Evolutionary conservation across 257 asterid genomes (phyloP).

Genomic region (Leonotis leonurus): DNA sequence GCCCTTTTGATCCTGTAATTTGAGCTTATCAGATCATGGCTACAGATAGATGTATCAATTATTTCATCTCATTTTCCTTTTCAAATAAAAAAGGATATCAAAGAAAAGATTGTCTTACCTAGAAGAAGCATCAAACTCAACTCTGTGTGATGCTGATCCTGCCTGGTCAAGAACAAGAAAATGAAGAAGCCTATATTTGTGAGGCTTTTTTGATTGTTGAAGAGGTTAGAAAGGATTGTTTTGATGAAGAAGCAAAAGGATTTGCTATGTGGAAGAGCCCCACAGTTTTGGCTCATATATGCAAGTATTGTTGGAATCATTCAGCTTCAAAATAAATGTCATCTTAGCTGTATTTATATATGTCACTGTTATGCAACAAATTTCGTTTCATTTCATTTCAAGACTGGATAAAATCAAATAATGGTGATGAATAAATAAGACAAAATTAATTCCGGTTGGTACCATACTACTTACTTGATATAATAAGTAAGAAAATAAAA

Average conservation of each 20-base stretch:
- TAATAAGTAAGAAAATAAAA: not conserved
- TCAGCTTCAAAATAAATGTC: conserved; percentile 11
- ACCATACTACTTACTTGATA: not conserved
- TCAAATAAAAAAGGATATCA: not conserved
- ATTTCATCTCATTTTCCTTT: not conserved
- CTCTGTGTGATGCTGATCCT: not conserved
- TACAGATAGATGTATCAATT: not conserved
- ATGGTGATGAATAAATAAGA: not conserved
- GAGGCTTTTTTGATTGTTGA: not conserved
- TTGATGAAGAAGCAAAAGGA: conserved; percentile 3
- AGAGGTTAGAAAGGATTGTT: not conserved
- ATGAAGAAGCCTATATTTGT: not conserved
- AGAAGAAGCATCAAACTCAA: conserved; percentile 6
- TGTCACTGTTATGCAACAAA: not conserved
- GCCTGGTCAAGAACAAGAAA: not conserved
- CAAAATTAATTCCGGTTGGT: not conserved
- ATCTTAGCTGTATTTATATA: conserved; percentile 22
- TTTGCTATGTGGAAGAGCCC: conserved; percentile 15
- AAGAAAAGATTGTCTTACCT: not conserved
- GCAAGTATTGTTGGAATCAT: conserved; percentile 15
- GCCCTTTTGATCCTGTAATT: not conserved
- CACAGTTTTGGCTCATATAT: conserved; percentile 23
- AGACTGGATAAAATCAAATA: not conserved
- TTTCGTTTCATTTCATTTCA: not conserved
- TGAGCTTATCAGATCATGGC: not conserved